Conservation (phyloP, 2,329 filamentous ascomycete species). For the Aureobasidium sp. region DNA sequence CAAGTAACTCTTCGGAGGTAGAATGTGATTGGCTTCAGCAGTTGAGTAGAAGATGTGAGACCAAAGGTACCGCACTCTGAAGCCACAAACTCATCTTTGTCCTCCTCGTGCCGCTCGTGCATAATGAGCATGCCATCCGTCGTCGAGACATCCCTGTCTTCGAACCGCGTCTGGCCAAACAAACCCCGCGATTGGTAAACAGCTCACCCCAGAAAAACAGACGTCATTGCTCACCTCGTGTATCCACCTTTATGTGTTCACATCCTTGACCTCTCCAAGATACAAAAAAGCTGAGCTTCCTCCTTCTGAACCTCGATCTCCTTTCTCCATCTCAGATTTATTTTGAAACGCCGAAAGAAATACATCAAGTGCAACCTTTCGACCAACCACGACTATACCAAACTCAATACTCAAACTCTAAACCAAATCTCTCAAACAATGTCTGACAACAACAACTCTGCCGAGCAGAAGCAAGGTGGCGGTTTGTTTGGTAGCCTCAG, state of each 20-base stretch:
- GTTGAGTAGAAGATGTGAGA: not conserved
- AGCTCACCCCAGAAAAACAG: not conserved
- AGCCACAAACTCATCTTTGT: not conserved
- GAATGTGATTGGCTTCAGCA: not conserved
- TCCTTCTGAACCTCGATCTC: not conserved
- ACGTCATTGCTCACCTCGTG: not conserved
- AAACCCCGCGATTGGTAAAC: conserved; percentile 1
- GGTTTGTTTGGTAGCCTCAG: not conserved
- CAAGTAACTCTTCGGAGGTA: too few species aligned
- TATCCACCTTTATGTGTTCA: conserved; percentile 3
- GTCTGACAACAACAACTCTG: conserved; percentile 5
- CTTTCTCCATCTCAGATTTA: not conserved
- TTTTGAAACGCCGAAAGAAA: not conserved
- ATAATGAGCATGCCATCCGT: not conserved
- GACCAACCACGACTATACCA: not conserved
- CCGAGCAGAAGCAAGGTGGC: not conserved
- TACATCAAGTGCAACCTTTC: not conserved
- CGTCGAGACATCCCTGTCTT: not conserved
- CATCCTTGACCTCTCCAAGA: not conserved
- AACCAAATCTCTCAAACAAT: not conserved
- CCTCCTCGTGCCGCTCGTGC: not conserved
- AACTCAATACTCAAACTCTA: not conserved
- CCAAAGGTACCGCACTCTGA: not conserved
- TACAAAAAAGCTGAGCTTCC: not conserved
- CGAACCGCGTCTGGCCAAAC: not conserved